Conservation (phyloP, 140 eudicot species). For the Oenanthe javanica region DNA sequence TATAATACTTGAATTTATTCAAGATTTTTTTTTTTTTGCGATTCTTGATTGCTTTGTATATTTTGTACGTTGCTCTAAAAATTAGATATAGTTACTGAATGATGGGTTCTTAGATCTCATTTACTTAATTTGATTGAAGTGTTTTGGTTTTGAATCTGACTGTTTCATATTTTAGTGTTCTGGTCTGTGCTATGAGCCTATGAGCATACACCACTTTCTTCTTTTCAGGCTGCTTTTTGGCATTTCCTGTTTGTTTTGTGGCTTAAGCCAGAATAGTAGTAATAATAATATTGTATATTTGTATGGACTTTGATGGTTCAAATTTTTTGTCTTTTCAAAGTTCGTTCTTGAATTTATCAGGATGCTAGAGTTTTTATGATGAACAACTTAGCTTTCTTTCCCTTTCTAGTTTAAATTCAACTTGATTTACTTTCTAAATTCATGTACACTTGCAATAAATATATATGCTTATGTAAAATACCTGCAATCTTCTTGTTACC, state of each 20-base stretch:
- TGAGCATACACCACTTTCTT: constrained; percentile 9
- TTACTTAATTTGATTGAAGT: not conserved
- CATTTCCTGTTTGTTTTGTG: constrained; percentile 28
- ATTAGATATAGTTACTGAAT: not conserved
- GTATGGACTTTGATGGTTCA: constrained; percentile 19
- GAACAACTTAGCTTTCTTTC: not conserved
- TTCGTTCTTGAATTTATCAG: not conserved
- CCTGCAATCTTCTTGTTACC: not conserved
- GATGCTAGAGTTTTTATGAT: not conserved
- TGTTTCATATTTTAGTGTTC: not conserved
- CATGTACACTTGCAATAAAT: not conserved
- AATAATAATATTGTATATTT: constrained; percentile 11
- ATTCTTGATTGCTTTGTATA: not conserved
- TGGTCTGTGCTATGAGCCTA: constrained; percentile 7
- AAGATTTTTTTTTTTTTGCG: not conserved
- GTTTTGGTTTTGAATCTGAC: not conserved
- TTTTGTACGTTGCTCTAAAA: not conserved
- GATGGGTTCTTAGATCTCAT: not conserved
- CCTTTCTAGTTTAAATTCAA: not conserved
- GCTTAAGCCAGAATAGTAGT: constrained; percentile 12
- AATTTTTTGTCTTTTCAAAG: constrained; percentile 23
- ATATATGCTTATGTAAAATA: not conserved
- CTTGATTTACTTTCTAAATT: not conserved
- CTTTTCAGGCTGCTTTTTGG: constrained; percentile 31
- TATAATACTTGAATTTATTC: not conserved